These are phyloP conservation scores for Omphalotus guepiniiformis DNA, from an alignment of 768 basidiomycete genomes.

Conservation along the genomic window DNA sequence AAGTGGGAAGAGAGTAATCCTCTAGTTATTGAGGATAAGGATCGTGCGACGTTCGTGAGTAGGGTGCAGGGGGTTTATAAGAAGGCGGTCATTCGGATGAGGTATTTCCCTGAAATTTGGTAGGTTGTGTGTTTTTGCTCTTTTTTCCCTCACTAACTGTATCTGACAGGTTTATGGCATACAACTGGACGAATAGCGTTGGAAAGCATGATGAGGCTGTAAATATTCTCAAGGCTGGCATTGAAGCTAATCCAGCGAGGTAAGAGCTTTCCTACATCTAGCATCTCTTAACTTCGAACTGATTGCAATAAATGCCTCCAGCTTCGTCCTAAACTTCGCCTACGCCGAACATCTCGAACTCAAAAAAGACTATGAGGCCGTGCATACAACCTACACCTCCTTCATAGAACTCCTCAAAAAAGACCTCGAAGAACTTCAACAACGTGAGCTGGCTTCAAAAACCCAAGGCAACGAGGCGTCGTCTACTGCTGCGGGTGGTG, in stretches of 20 bases:
- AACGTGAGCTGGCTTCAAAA: no score
- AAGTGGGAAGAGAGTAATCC: slow-evolving; percentile 97
- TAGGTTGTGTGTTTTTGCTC: slow-evolving; percentile 26
- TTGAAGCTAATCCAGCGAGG: slow-evolving; percentile 86
- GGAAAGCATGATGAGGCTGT: slow-evolving; percentile 81
- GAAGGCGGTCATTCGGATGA: slow-evolving; percentile 87
- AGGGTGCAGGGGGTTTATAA: slow-evolving; percentile 81
- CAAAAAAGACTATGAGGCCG: slow-evolving; percentile 58
- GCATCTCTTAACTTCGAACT: neutral
- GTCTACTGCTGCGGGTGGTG: neutral
- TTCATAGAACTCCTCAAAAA: slow-evolving; percentile 63
- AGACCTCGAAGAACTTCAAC: slow-evolving; percentile 61
- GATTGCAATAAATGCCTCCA: slow-evolving; percentile 24
- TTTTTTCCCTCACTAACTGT: no score
- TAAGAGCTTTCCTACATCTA: slow-evolving; percentile 21
- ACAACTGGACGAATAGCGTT: slow-evolving; percentile 70
- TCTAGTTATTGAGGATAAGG: slow-evolving; percentile 85
- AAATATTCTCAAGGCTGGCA: slow-evolving; percentile 75
- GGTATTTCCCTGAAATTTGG: slow-evolving; percentile 96
- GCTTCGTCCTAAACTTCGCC: slow-evolving; percentile 89
- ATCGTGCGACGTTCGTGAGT: slow-evolving; percentile 57
- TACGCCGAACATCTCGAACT: slow-evolving; percentile 71
- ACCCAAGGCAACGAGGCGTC: no score
- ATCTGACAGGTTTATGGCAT: slow-evolving; percentile 81
- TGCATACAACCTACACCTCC: slow-evolving; percentile 67